Conservation (phyloP, 2,329 filamentous ascomycete species). For the Ophiocordyceps camponoti-saundersi region DNA sequence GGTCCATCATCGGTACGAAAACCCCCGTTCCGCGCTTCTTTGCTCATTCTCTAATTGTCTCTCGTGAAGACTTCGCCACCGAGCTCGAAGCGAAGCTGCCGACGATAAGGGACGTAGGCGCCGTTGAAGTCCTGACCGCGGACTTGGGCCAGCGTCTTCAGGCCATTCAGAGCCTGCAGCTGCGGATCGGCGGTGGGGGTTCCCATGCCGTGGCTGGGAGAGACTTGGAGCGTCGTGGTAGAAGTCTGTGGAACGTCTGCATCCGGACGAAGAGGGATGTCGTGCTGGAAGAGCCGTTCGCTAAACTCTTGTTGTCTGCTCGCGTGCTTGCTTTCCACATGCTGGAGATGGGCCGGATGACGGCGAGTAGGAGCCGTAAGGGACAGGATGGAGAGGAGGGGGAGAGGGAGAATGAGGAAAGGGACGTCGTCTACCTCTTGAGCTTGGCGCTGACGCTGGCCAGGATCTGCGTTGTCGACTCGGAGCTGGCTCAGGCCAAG, state of each 20-base stretch:
- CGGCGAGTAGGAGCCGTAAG: too few species aligned
- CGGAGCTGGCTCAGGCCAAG: conserved; percentile 38
- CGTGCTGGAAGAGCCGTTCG: neutral
- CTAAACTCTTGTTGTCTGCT: conserved; percentile 18
- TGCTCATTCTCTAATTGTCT: too few species aligned
- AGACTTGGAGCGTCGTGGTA: conserved; percentile 39
- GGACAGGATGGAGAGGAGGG: too few species aligned
- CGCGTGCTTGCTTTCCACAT: conserved; percentile 49
- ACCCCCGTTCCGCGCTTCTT: neutral
- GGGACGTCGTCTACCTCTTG: conserved; percentile 38
- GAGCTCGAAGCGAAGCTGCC: conserved; percentile 10
- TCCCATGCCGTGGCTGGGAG: conserved; percentile 2
- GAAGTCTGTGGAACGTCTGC: conserved; percentile 49
- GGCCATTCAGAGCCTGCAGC: conserved; percentile 5
- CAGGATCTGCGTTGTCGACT: conserved; percentile 27
- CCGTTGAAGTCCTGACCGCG: conserved; percentile 21
- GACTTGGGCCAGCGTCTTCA: conserved; percentile 13
- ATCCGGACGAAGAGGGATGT: conserved; percentile 27
- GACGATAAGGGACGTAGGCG: conserved; percentile 12
- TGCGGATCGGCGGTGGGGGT: neutral
- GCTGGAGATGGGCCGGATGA: conserved; percentile 37
- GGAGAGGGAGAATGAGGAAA: conserved; percentile 9
- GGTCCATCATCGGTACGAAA: conserved; percentile 7
- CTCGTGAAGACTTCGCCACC: conserved; percentile 12
- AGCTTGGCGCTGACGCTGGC: conserved; percentile 53